Evolutionary conservation across 345 rosid genomes (phyloP).

Genomic region (Corchorus olitorius): DNA sequence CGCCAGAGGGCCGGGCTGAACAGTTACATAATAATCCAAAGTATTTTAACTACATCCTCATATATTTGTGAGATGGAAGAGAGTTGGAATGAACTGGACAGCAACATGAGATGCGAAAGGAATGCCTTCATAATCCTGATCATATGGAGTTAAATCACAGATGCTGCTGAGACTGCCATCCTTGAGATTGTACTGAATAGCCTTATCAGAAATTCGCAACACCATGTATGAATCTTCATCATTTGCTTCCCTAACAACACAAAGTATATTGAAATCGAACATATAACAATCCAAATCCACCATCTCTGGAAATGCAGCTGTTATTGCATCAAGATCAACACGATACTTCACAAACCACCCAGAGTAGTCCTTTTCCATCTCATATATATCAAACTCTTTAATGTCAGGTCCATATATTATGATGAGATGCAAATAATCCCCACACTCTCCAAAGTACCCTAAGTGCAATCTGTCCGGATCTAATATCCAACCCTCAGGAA

Average conservation of each 20-base stretch:
- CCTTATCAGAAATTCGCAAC: neutral
- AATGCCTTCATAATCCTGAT: too few species aligned
- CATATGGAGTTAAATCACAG: too few species aligned
- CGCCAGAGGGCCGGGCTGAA: too few species aligned
- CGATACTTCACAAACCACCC: constrained; percentile 1
- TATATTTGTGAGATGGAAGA: too few species aligned
- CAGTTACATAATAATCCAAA: too few species aligned
- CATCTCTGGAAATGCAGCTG: neutral
- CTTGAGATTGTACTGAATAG: neutral
- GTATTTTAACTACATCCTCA: too few species aligned
- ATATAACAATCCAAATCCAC: neutral
- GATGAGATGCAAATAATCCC: neutral
- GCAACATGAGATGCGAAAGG: too few species aligned
- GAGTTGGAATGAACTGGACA: too few species aligned
- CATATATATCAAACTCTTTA: neutral
- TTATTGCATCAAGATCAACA: neutral
- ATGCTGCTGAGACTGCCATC: neutral
- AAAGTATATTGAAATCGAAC: neutral
- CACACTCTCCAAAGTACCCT: constrained; percentile 1
- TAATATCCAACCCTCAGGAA: neutral
- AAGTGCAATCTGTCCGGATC: neutral
- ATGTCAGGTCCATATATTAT: neutral
- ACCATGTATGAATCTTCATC: neutral
- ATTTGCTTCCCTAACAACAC: neutral
- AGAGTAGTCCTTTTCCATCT: constrained; percentile 2